phyloP scores from a whole-genome alignment of 2,329 filamentous ascomycete species.

The Aureobasidium sp. region DNA sequence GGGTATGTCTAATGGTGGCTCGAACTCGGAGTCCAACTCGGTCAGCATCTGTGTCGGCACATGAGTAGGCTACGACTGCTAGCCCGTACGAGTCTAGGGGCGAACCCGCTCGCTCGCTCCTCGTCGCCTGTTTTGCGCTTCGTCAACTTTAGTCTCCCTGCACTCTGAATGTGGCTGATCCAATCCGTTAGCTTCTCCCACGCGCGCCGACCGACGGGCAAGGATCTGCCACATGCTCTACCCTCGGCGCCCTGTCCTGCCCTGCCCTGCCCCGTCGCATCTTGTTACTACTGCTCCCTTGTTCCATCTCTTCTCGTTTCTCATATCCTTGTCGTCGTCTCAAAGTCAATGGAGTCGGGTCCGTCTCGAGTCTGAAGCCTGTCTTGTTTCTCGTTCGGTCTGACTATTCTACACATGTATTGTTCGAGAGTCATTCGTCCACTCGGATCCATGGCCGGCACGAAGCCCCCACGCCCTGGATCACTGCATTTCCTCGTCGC shows the following conservation, averaged over 20 bases:
- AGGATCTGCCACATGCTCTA: slow-evolving; percentile 7
- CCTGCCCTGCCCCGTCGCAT: background rate
- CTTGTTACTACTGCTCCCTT: background rate
- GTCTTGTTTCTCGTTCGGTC: background rate
- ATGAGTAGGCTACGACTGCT: background rate
- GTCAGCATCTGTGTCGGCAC: slow-evolving; percentile 1
- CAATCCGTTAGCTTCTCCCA: background rate
- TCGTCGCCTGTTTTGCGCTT: slow-evolving; percentile 7
- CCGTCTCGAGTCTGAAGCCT: background rate
- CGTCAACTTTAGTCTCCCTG: background rate
- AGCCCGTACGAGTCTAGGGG: background rate
- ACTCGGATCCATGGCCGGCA: background rate
- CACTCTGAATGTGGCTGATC: background rate
- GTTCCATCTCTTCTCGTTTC: background rate
- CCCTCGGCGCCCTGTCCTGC: background rate
- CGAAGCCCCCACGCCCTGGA: background rate
- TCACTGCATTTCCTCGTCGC: background rate
- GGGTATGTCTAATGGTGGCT: background rate
- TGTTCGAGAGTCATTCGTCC: background rate
- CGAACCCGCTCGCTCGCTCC: background rate
- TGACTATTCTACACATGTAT: background rate
- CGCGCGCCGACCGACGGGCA: slow-evolving; percentile 1
- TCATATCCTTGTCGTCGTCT: background rate
- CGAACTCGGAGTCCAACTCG: background rate
- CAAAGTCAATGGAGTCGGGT: too few species aligned